These are phyloP conservation scores for Porpolomopsis calyptriformis DNA, from an alignment of 768 basidiomycete genomes.

Conservation along the genomic window DNA sequence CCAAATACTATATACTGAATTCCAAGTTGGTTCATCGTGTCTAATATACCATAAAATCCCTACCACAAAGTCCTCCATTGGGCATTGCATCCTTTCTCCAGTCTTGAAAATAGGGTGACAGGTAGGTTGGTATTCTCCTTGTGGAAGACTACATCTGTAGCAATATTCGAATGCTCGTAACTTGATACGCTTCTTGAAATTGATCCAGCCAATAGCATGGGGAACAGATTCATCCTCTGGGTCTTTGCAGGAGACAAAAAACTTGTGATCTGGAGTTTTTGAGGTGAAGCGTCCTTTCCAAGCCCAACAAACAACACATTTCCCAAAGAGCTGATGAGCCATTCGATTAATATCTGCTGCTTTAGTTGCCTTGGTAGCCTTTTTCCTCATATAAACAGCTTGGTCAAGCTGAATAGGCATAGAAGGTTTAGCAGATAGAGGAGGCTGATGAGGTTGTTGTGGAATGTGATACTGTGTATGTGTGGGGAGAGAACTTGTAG, in stretches of 20 bases:
- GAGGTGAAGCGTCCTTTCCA: background rate
- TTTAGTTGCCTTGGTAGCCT: background rate
- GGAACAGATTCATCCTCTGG: background rate
- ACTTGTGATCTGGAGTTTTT: background rate
- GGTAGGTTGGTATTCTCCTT: background rate
- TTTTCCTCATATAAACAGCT: background rate
- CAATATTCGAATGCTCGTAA: background rate
- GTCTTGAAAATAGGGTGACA: no score
- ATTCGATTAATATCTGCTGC: background rate
- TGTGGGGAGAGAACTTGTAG: background rate
- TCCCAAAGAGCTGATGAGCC: background rate
- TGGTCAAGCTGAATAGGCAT: background rate
- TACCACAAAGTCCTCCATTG: no score
- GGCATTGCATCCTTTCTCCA: no score
- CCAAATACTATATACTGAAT: no score
- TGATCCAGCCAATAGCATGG: background rate
- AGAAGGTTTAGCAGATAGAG: background rate
- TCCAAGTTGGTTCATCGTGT: no score
- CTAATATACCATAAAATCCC: no score
- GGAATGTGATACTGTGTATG: background rate
- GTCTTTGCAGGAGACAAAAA: background rate
- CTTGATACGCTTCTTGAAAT: background rate
- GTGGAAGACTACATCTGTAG: background rate
- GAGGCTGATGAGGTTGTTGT: background rate
- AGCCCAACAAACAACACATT: background rate